These are phyloP conservation scores for Lepidium campestre DNA, from an alignment of 441 rosid genomes.

Conservation along the genomic window DNA sequence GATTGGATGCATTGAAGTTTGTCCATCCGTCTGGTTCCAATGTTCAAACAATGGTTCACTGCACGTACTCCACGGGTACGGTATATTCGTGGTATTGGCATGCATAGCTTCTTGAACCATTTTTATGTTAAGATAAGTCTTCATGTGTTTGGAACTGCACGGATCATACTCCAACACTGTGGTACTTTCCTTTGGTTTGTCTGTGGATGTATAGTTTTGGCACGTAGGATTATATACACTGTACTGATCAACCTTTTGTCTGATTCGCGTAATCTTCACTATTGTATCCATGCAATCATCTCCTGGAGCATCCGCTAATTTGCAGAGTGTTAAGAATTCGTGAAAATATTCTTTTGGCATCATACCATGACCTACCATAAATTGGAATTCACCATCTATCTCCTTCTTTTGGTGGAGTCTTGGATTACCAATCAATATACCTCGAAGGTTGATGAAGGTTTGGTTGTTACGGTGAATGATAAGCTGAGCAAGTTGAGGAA, in stretches of 20 bases:
- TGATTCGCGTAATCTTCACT: too few species aligned
- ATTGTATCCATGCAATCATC: too few species aligned
- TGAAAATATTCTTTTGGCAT: slow-evolving; percentile 30
- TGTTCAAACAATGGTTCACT: neutral
- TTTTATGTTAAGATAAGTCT: slow-evolving; percentile 44
- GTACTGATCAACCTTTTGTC: too few species aligned
- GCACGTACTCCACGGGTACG: slow-evolving; percentile 34
- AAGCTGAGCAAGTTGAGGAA: slow-evolving; percentile 70
- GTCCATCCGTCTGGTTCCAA: slow-evolving; percentile 29
- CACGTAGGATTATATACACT: slow-evolving; percentile 50
- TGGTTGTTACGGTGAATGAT: slow-evolving; percentile 47
- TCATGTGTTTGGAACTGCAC: slow-evolving; percentile 37
- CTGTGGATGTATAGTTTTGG: slow-evolving; percentile 30
- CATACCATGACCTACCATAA: slow-evolving; percentile 37
- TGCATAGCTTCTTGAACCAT: slow-evolving; percentile 65
- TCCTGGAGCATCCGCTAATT: too few species aligned
- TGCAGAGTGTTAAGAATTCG: too few species aligned
- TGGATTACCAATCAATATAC: slow-evolving; percentile 79
- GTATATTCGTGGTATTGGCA: slow-evolving; percentile 55
- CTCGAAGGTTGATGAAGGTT: slow-evolving; percentile 58
- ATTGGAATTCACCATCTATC: slow-evolving; percentile 36
- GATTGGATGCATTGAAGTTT: slow-evolving; percentile 39
- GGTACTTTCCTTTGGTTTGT: slow-evolving; percentile 23
- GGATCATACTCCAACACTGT: slow-evolving; percentile 42
- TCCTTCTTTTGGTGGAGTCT: slow-evolving; percentile 44